phyloP scores from a whole-genome alignment of 2,329 filamentous ascomycete species.

The Claviceps sp. region DNA sequence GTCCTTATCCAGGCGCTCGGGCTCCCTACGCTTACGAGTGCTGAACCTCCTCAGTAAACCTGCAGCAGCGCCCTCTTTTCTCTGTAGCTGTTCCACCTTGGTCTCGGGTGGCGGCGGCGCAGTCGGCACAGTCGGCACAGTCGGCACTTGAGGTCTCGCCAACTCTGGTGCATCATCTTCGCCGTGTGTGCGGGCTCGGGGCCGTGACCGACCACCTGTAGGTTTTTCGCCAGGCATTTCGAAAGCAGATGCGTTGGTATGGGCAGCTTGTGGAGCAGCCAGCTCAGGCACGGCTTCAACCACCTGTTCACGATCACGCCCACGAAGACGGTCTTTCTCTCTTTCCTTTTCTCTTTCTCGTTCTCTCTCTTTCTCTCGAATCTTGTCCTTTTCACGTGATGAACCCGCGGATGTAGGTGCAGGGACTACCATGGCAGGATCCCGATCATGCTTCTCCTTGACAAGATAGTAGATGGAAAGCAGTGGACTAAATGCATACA shows the following conservation, averaged over 20 bases:
- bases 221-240: slow-evolving; percentile 84
- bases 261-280: slow-evolving; percentile 67
- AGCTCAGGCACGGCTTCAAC: slow-evolving; percentile 54
- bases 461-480: slow-evolving; percentile 93
- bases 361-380: not conserved
- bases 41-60: slow-evolving; percentile 82
- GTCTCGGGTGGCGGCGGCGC: slow-evolving; percentile 36
- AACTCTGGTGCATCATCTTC: slow-evolving; percentile 76
- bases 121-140: slow-evolving; percentile 16
- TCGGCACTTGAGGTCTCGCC: slow-evolving; percentile 13
- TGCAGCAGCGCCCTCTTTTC: slow-evolving; percentile 78
- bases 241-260: slow-evolving; percentile 75
- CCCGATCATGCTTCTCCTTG: slow-evolving; percentile 83
- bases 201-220: slow-evolving; percentile 69
- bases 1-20: slow-evolving; percentile 46
- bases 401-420: slow-evolving; percentile 6
- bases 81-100: slow-evolving; percentile 46
- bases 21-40: slow-evolving; percentile 64
- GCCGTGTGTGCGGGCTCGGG: slow-evolving; percentile 81
- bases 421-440: slow-evolving; percentile 41
- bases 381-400: slow-evolving; percentile 1
- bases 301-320: slow-evolving; percentile 18
- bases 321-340: slow-evolving; percentile 17
- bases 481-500: slow-evolving; percentile 86
- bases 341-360: not conserved